These are phyloP conservation scores for Rhododendron ovatum DNA, from an alignment of 148 eudicot species.

Conservation along the genomic window DNA sequence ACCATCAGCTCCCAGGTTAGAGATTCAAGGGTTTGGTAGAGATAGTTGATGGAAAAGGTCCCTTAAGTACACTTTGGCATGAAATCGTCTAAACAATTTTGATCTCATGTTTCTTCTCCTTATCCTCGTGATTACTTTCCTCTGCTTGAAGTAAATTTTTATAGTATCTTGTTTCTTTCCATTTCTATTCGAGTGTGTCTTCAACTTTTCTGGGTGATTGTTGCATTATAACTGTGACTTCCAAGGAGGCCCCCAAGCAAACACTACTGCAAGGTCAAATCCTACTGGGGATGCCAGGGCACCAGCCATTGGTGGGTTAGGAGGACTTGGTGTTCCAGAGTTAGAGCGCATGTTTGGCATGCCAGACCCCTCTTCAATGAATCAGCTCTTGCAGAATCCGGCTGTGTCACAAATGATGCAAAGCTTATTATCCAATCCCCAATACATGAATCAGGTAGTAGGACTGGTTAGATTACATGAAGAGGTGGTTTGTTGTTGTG, in stretches of 20 bases:
- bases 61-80: background rate
- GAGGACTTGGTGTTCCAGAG: conserved; percentile 68
- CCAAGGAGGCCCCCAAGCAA: conserved; percentile 60
- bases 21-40: background rate
- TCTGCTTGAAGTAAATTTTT: background rate
- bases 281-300: conserved; percentile 60
- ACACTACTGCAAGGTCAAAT: conserved; percentile 51
- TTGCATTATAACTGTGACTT: conserved; percentile 6
- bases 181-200: background rate
- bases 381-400: conserved; percentile 80
- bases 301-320: conserved; percentile 58
- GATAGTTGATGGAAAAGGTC: background rate
- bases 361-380: conserved; percentile 55
- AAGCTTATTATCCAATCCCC: conserved; percentile 78
- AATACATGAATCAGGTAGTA: conserved; percentile 76
- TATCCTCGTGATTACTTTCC: background rate
- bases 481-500: background rate
- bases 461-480: background rate
- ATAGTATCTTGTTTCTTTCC: background rate
- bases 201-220: conserved; percentile 7
- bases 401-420: conserved; percentile 95
- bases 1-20: background rate
- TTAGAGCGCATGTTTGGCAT: conserved; percentile 48
- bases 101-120: background rate
- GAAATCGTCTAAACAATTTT: background rate